These are phyloP conservation scores for Elongisporangium senticosum DNA, from an alignment of 352 stramenopile species.

Conservation along the genomic window DNA sequence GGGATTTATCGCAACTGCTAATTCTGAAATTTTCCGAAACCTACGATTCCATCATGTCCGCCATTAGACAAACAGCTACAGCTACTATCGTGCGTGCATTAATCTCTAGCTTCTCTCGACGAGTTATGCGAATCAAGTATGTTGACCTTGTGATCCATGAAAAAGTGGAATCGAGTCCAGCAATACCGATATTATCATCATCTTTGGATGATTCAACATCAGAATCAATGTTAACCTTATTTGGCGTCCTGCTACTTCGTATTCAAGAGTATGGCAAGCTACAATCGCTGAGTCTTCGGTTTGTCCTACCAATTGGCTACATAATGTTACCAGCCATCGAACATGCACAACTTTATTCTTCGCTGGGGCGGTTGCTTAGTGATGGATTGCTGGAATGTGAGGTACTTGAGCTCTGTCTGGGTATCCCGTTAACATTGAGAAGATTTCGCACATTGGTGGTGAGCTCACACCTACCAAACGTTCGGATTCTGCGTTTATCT, in stretches of 20 bases:
- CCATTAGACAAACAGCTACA: too few relatives aligned
- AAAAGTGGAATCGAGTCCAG: too few relatives aligned
- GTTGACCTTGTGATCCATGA: too few relatives aligned
- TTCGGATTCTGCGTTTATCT: constrained; percentile 18
- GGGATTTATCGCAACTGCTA: too few relatives aligned
- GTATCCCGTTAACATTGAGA: constrained; percentile 14
- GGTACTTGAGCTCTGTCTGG: constrained; percentile 25
- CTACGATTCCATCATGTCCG: too few relatives aligned
- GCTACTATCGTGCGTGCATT: too few relatives aligned
- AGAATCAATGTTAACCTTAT: constrained; percentile 23
- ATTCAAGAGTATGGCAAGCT: constrained; percentile 22
- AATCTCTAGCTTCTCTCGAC: too few relatives aligned
- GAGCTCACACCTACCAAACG: constrained; percentile 12
- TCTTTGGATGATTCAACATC: constrained; percentile 14
- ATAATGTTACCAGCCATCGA: constrained; percentile 4
- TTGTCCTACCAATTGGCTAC: constrained; percentile 6
- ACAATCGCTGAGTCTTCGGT: constrained; percentile 4
- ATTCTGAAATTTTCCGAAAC: too few relatives aligned
- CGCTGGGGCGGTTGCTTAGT: constrained; percentile 28
- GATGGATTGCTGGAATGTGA: constrained; percentile 42
- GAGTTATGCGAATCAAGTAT: too few relatives aligned
- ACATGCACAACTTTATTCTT: too few relatives aligned
- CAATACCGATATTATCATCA: too few relatives aligned
- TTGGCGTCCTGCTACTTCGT: constrained; percentile 12
- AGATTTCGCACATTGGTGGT: constrained; percentile 13